Conservation (phyloP, 1,284 basidiomycete species). For the Sanghuangporus sanghuang region DNA sequence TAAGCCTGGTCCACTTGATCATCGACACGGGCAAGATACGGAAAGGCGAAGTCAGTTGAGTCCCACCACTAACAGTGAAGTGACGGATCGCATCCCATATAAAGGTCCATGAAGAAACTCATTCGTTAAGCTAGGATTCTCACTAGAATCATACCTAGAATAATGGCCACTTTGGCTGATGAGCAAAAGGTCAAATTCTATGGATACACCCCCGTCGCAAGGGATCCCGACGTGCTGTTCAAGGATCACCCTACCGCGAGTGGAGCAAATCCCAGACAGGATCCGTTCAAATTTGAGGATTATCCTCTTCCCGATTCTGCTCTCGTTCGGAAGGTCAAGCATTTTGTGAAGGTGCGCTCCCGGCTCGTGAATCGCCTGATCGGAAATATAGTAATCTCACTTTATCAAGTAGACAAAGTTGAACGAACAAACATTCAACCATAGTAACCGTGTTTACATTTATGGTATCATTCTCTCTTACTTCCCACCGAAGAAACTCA, state of each 20-base stretch:
- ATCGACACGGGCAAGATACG: too few species aligned
- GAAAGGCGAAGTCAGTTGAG: too few species aligned
- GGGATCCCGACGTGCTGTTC: constrained; percentile 46
- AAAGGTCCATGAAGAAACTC: too few species aligned
- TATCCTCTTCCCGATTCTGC: constrained; percentile 41
- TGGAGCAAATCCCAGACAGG: constrained; percentile 42
- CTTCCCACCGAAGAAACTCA: not conserved
- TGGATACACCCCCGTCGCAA: constrained; percentile 44
- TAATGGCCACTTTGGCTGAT: not conserved
- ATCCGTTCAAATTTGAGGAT: constrained; percentile 35
- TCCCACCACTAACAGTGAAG: too few species aligned
- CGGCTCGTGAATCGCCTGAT: not conserved
- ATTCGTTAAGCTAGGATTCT: too few species aligned
- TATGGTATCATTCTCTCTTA: constrained; percentile 32
- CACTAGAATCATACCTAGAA: not conserved
- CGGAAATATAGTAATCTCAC: not conserved
- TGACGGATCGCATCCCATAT: too few species aligned
- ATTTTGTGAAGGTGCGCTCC: constrained; percentile 35
- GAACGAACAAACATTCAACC: constrained; percentile 44
- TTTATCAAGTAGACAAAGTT: constrained; percentile 36
- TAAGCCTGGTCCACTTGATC: too few species aligned
- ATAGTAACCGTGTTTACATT: constrained; percentile 46
- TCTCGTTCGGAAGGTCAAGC: constrained; percentile 36
- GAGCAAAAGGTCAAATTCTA: constrained; percentile 31
- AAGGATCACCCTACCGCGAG: constrained; percentile 42